Base-by-base conservation (phyloP, 192 early-diverging fungal species). In the Coemansia sp. region DNA sequence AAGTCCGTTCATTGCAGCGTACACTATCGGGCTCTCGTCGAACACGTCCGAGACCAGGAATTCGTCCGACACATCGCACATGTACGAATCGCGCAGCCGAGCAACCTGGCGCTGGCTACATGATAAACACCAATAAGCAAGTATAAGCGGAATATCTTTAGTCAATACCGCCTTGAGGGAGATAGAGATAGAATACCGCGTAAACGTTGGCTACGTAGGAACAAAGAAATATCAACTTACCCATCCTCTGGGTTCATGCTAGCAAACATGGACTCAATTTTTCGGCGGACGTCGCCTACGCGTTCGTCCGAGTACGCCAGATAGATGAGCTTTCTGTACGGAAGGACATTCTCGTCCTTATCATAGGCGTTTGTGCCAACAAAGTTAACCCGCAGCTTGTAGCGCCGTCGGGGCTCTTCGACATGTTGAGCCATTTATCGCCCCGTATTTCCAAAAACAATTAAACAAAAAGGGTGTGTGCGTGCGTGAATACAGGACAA, bases 321-420 rank as follows among this genome's bases (percentile, higher is more conserved):
- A 18, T 76, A 76, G 48, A 81, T 73, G 21, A 81, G 67, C 60
- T 72, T 81, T 61, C 79, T 73, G 59, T 73, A 81, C 26, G 79
- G 73, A 33, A 65, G 36, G 1, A 65, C 39, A 14, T 64, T 58
- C 12, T 76, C 73, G 41, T 66, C 68, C 12, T 38, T 69, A n/a
- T 81, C 79, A 56, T 76, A 81, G 9, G 67, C 70, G 48, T 81
- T 74, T 39, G 38, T 30, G 44, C 79, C 74, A 36, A 81, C 79
- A 73, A 81, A 76, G 63, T 64, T 76, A 49, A 81, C 79, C 6
- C 79, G 74, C 52, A 81, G 74, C 71, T 81, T 81, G 65, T 58
- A 76, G 48, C 79, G 73, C 49, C 56, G 41, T 9, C 26, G 33
- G 38, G 60, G 23, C 23, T 46, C 61, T 52, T 36, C 45, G 0